A percentile compares a stretch with the other conserved stretches of the same genome.
These are phyloP conservation scores for Rutstroemia sp. DNA, from an alignment of 2,329 filamentous ascomycete genomes.

Conservation along the genomic window DNA sequence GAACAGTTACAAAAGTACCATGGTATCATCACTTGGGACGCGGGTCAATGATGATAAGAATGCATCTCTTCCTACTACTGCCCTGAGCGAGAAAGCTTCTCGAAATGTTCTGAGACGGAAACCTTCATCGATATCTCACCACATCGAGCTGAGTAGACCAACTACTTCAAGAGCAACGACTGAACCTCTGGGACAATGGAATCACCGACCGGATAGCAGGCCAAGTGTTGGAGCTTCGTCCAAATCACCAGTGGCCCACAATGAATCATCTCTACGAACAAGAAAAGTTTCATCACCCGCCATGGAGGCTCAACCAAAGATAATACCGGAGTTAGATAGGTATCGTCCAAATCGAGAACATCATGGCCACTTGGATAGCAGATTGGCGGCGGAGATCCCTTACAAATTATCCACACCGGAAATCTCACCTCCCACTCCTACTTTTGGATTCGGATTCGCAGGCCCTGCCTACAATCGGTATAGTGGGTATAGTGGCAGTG, in stretches of 20 bases:
- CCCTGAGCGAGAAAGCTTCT: constrained; percentile 25
- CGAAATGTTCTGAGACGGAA: constrained; percentile 44
- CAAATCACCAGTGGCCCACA: constrained; percentile 26
- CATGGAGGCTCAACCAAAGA: constrained; percentile 33
- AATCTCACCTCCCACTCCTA: constrained; percentile 59
- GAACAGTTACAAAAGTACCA: constrained; percentile 11
- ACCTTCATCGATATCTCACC: constrained; percentile 39
- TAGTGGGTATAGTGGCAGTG: constrained; percentile 34
- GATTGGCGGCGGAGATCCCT: constrained; percentile 38
- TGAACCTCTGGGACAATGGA: constrained; percentile 14
- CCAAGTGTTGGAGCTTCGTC: constrained; percentile 19
- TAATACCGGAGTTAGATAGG: constrained; percentile 50
- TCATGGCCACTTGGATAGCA: constrained; percentile 25
- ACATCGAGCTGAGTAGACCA: constrained; percentile 20
- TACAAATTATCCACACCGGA: constrained; percentile 56
- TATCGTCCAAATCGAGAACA: constrained; percentile 44
- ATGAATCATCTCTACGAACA: constrained; percentile 35
- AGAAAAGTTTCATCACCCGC: constrained; percentile 14
- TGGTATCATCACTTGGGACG: constrained; percentile 22
- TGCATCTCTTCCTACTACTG: constrained; percentile 7
- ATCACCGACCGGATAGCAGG: constrained; percentile 12
- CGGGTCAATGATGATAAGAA: constrained; percentile 15
- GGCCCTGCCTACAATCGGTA: constrained; percentile 34
- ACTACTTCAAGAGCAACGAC: constrained; percentile 20
- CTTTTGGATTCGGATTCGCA: constrained; percentile 34